Percentiles rank a stretch among this genome's conserved stretches.
phyloP scores from a whole-genome alignment of 192 early-diverging fungal genomes.

The Phlyctochytrium planicorne region DNA sequence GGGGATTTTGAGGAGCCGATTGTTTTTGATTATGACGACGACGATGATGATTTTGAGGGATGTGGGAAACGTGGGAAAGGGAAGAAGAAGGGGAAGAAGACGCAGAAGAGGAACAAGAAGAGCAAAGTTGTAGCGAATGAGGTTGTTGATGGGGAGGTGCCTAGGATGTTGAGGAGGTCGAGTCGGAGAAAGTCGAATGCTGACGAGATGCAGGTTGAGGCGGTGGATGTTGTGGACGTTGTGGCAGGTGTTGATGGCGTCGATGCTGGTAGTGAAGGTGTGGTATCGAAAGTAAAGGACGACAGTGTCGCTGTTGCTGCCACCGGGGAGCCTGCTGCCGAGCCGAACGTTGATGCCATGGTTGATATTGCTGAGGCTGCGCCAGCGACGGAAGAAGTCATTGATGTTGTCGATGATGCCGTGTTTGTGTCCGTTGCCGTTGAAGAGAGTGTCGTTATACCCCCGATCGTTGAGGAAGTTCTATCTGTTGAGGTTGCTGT shows the following conservation, averaged over 20 bases:
- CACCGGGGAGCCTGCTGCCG: slow-evolving; percentile 1
- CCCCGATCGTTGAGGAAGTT: too few relatives aligned
- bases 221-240: not conserved
- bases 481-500: too few relatives aligned
- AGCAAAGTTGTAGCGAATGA: not conserved
- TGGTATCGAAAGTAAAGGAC: slow-evolving; percentile 16
- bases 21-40: not conserved
- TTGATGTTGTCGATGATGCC: too few relatives aligned
- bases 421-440: too few relatives aligned
- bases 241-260: too few relatives aligned
- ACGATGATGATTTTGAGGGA: too few relatives aligned
- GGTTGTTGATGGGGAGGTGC: not conserved
- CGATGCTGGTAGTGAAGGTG: not conserved
- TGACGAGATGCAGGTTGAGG: not conserved
- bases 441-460: too few relatives aligned
- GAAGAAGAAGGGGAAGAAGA: not conserved
- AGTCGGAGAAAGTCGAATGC: not conserved
- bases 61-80: not conserved
- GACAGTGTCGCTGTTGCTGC: slow-evolving; percentile 8
- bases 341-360: not conserved
- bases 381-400: not conserved
- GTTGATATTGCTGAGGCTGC: not conserved
- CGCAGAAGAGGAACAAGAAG: not conserved
- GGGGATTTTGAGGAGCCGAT: not conserved
- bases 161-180: not conserved